phyloP scores from a whole-genome alignment of 441 rosid genomes.

The Biscutella laevigata region DNA sequence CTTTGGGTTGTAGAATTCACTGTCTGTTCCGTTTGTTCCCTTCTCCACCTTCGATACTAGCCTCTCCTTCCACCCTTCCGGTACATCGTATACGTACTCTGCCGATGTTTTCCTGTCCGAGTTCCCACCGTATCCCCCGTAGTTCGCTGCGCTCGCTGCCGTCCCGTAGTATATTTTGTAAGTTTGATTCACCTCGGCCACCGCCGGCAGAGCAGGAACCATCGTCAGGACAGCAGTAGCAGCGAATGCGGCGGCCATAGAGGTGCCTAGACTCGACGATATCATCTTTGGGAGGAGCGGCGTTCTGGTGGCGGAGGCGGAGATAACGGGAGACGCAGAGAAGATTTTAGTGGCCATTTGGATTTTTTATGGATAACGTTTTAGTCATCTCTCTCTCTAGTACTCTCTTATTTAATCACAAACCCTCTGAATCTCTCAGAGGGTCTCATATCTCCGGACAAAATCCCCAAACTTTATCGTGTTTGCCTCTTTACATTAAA shows the following conservation, averaged over 20 bases:
- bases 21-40: slow-evolving; percentile 91
- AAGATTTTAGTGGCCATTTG: slow-evolving; percentile 40
- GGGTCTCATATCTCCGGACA: not conserved
- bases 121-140: slow-evolving; percentile 83
- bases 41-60: slow-evolving; percentile 84
- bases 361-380: slow-evolving; percentile 9
- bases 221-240: slow-evolving; percentile 47
- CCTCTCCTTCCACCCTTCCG: slow-evolving; percentile 85
- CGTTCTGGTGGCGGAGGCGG: slow-evolving; percentile 34
- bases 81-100: slow-evolving; percentile 83
- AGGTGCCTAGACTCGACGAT: slow-evolving; percentile 21
- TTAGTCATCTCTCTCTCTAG: not conserved
- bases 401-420: not conserved
- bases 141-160: slow-evolving; percentile 90
- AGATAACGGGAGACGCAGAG: slow-evolving; percentile 42
- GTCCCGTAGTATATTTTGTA: slow-evolving; percentile 74
- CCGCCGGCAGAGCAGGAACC: slow-evolving; percentile 42
- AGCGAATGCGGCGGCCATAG: slow-evolving; percentile 41
- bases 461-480: not conserved
- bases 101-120: slow-evolving; percentile 78
- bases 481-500: not conserved
- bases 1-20: slow-evolving; percentile 85
- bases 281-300: slow-evolving; percentile 17
- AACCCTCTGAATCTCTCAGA: not conserved
- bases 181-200: slow-evolving; percentile 21